These are phyloP conservation scores for Heterobasidion irregulare DNA, from an alignment of 1,284 basidiomycete species.

Conservation along the genomic window DNA sequence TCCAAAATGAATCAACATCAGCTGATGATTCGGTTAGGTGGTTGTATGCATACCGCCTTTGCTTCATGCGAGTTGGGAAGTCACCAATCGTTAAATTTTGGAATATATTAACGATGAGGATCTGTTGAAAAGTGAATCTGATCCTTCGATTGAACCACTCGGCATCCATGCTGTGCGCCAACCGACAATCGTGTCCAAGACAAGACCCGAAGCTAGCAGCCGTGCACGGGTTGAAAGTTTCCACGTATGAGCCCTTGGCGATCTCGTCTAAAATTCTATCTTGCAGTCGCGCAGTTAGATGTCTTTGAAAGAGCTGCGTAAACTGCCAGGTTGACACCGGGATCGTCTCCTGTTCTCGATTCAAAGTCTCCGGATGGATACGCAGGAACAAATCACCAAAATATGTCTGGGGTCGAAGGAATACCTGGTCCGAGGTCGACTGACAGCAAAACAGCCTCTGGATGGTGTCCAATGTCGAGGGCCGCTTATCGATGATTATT, in stretches of 20 bases:
- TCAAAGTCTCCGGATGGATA: neutral
- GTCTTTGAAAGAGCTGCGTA: neutral
- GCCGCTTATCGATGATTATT: neutral
- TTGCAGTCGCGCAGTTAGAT: neutral
- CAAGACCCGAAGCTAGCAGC: neutral
- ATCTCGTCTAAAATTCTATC: neutral
- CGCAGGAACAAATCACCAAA: too few species aligned
- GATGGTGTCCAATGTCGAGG: neutral
- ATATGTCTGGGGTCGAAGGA: too few species aligned
- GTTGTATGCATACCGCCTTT: conserved; percentile 2
- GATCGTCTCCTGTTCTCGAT: neutral
- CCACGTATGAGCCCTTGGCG: neutral
- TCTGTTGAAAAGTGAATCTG: neutral
- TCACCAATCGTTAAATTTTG: neutral
- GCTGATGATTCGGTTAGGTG: conserved; percentile 1
- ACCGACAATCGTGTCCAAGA: neutral
- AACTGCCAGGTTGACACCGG: neutral
- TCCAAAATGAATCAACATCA: neutral
- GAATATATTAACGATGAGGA: neutral
- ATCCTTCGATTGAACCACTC: neutral
- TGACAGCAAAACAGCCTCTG: neutral
- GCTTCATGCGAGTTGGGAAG: conserved; percentile 3
- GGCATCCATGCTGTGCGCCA: neutral
- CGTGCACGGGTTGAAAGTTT: neutral
- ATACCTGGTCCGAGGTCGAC: too few species aligned